phyloP scores from a whole-genome alignment of 495 filamentous ascomycete species.

The Parathielavia hyrcaniae region DNA sequence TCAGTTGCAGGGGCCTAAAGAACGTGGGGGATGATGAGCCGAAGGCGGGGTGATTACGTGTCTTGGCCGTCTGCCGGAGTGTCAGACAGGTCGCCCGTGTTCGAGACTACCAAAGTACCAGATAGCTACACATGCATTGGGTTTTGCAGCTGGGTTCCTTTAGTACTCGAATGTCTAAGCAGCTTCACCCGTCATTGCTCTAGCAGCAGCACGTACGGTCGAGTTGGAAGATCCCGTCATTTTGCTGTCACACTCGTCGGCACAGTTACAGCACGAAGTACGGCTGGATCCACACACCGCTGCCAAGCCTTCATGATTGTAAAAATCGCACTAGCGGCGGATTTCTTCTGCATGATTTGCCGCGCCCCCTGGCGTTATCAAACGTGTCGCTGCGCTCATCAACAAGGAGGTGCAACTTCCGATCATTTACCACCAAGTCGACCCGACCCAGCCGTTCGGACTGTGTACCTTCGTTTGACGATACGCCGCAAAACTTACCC shows the following conservation, averaged over 20 bases:
- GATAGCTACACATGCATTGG: no score
- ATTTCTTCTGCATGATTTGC: slow-evolving; percentile 14
- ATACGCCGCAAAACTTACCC: slow-evolving; percentile 19
- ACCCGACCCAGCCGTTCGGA: slow-evolving; percentile 28
- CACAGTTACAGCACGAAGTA: neutral
- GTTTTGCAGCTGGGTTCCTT: no score
- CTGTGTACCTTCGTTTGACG: slow-evolving; percentile 27
- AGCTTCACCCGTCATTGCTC: no score
- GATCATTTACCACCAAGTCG: slow-evolving; percentile 4
- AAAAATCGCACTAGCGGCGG: slow-evolving; percentile 13
- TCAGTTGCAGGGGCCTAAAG: neutral
- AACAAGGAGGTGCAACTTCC: slow-evolving; percentile 5
- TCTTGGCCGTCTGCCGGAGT: neutral
- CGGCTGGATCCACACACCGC: slow-evolving; percentile 1
- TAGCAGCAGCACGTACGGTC: no score
- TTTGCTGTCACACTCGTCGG: no score
- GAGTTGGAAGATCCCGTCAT: no score
- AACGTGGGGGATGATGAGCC: neutral
- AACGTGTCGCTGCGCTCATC: slow-evolving; percentile 2
- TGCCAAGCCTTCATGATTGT: neutral
- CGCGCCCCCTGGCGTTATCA: slow-evolving; percentile 20
- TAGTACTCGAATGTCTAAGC: no score
- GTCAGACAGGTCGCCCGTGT: neutral
- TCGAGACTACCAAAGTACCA: no score
- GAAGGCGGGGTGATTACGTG: slow-evolving; percentile 17